phyloP scores from a whole-genome alignment of 495 filamentous ascomycete species.

The Chaetomium tenue region DNA sequence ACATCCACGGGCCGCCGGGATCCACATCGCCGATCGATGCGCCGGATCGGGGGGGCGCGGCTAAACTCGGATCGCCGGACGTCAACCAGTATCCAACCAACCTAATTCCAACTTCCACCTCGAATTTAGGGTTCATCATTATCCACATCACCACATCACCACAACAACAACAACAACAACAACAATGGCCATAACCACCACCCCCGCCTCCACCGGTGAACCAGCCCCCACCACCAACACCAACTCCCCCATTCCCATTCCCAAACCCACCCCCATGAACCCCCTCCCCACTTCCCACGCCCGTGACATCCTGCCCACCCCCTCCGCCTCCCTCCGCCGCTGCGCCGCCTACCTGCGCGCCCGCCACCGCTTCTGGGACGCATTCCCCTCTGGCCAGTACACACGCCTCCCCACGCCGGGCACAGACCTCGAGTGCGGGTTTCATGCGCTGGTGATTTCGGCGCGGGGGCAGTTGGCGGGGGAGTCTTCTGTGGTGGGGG shows the following conservation, averaged over 20 bases:
- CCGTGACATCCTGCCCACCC: conserved; percentile 26
- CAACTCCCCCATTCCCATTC: not conserved
- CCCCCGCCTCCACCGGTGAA: not conserved
- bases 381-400: conserved; percentile 24
- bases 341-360: conserved; percentile 24
- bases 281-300: conserved; percentile 10
- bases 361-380: conserved; percentile 26
- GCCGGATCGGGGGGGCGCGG: not conserved
- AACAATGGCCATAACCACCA: not conserved
- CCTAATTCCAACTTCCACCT: not conserved
- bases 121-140: not conserved
- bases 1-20: not conserved
- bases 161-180: not conserved
- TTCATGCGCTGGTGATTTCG: conserved; percentile 23
- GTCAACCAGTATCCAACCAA: not conserved
- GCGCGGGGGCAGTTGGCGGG: not conserved
- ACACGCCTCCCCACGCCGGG: conserved; percentile 23
- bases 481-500: not conserved
- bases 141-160: too few species aligned
- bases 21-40: conserved; percentile 8
- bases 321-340: conserved; percentile 5
- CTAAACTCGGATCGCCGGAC: conserved; percentile 2
- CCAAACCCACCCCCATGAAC: not conserved
- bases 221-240: too few species aligned
- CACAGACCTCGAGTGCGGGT: conserved; percentile 25